These are phyloP conservation scores for Aspergillus transmontanensis DNA, from an alignment of 2,329 filamentous ascomycete genomes.

Conservation along the genomic window DNA sequence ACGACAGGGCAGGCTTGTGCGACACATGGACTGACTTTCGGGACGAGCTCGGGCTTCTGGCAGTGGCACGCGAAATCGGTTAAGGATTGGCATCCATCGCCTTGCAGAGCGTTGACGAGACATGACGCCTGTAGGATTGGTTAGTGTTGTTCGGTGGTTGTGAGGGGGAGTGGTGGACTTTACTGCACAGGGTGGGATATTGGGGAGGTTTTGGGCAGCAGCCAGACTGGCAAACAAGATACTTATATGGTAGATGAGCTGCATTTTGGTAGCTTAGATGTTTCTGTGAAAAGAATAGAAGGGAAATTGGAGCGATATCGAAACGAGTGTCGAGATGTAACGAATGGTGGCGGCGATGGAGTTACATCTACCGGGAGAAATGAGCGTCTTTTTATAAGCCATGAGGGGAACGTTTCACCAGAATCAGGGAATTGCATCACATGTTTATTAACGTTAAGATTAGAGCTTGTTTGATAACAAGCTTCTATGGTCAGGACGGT, in stretches of 20 bases:
- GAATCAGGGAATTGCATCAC: conserved; percentile 3
- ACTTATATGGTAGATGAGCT: conserved; percentile 34
- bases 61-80: conserved; percentile 56
- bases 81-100: conserved; percentile 49
- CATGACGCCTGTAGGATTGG: conserved; percentile 44
- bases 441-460: not conserved
- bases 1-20: conserved; percentile 41
- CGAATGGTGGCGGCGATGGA: not conserved
- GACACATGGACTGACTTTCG: conserved; percentile 50
- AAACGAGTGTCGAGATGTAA: conserved; percentile 7
- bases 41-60: conserved; percentile 47
- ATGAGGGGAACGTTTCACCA: not conserved
- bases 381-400: not conserved
- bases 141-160: not conserved
- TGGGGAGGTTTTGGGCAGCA: conserved; percentile 45
- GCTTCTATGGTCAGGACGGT: not conserved
- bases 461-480: not conserved
- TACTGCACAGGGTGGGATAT: conserved; percentile 53
- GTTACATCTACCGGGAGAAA: not conserved
- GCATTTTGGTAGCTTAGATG: conserved; percentile 30
- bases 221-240: conserved; percentile 48
- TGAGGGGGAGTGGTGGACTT: conserved; percentile 11
- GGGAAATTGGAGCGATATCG: not conserved
- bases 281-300: not conserved
- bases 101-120: conserved; percentile 45